These are phyloP conservation scores for Dictyophora rubrovolvata DNA, from an alignment of 768 basidiomycete genomes.

Conservation along the genomic window DNA sequence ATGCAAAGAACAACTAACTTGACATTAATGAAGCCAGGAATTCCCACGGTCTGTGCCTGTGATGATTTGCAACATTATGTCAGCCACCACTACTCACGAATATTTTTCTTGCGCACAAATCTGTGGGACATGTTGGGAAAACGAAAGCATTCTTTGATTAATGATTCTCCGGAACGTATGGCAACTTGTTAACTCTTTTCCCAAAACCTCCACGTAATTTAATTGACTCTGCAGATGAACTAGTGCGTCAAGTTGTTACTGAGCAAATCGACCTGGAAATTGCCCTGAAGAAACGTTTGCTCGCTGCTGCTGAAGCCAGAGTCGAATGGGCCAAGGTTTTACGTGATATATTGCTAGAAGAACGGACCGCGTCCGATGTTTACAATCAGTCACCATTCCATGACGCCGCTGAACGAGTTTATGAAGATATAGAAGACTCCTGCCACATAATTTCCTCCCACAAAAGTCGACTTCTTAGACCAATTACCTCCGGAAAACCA, in stretches of 20 bases:
- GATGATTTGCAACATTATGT: background rate
- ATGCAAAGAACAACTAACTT: no score
- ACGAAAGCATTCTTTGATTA: slow-evolving; percentile 1
- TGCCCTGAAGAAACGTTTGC: slow-evolving; percentile 30
- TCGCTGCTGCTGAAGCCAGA: slow-evolving; percentile 32
- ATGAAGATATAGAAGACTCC: slow-evolving; percentile 31
- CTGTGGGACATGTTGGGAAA: background rate
- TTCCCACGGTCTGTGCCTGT: no score
- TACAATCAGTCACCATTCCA: slow-evolving; percentile 16
- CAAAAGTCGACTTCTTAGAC: slow-evolving; percentile 15
- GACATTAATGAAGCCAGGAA: no score
- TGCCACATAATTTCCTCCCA: slow-evolving; percentile 28
- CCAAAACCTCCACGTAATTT: background rate
- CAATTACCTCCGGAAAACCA: slow-evolving; percentile 14
- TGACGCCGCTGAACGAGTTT: slow-evolving; percentile 32
- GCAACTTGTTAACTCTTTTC: background rate
- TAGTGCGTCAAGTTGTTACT: slow-evolving; percentile 18
- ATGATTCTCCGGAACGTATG: background rate
- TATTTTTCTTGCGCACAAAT: background rate
- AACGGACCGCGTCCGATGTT: background rate
- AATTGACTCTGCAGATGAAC: background rate
- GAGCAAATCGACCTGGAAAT: slow-evolving; percentile 38
- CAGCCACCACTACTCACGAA: background rate
- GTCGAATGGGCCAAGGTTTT: slow-evolving; percentile 37
- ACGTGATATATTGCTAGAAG: slow-evolving; percentile 24